Base-by-base conservation (phyloP, 192 early-diverging fungal genomes). In the Coemansia sp. region DNA sequence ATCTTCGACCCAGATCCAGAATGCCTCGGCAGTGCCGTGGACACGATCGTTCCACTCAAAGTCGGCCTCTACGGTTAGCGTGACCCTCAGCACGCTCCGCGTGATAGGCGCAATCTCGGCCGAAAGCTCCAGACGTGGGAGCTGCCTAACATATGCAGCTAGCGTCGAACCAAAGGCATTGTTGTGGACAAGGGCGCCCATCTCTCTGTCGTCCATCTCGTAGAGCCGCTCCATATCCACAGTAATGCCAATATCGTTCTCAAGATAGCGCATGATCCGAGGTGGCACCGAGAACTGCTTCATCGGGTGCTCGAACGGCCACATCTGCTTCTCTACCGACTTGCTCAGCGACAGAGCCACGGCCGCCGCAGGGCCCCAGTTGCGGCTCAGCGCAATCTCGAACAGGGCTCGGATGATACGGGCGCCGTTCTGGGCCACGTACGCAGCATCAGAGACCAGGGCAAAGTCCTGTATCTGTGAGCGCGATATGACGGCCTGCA, bases 1-100 rank as follows among this genome's bases (percentile, higher is more conserved):
- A 49, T 96, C 97, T 51, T 96, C 90, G 5, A 95, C 91, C 89
- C 88, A 96, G 31, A 99, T 87, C 86, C 89, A 96, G 78, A 90
- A 99, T 1, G 91, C 85, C 58, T 98, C 93, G 16, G 80, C 81
- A 13, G 65, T 73, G 28, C 94, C 97, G 48, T 99, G 96, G 28
- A 90, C 78, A n/a, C 80, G 78, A 28, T 96, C 94, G 56, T 83
- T 90, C 94, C 94, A 99, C 5, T 85, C 76, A 72, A 98, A 99
- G 52, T 91, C 91, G 2, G 90, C 80, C 0, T 80, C 83, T 5
- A 92, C 79, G 5, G 80, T 78, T 17, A 96, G 61, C n/a, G 83
- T 82, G 12, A 98, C 76, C 14, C 85, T 76, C 28, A 99, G 77
- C 6, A 99, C 90, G 14, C 82, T 86, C 19, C 89, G 72, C n/a